Percentiles rank a stretch among this genome's conserved stretches.
phyloP scores from a whole-genome alignment of 495 filamentous ascomycete species.

The Elasticomyces elasticus region DNA sequence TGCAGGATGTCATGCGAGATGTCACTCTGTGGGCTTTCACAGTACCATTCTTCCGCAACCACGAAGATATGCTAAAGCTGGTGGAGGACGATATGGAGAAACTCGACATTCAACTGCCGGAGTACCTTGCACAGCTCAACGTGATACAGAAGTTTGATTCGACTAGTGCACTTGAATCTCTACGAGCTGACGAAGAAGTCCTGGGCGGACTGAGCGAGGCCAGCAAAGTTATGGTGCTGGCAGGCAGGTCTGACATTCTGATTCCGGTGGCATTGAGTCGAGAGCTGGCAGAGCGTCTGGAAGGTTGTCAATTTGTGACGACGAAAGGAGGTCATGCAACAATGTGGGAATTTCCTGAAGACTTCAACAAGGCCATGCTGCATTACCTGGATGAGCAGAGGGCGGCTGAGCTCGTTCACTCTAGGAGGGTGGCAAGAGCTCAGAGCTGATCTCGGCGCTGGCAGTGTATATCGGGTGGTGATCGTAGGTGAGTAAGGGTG shows the following conservation, averaged over 20 bases:
- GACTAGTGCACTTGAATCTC: conserved; percentile 2
- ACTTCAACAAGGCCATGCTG: conserved; percentile 17
- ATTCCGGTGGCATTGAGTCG: conserved; percentile 17
- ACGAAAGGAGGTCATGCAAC: conserved; percentile 18
- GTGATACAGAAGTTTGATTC: conserved; percentile 21
- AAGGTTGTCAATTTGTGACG: conserved; percentile 17
- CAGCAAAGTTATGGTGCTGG: conserved; percentile 15
- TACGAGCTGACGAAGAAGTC: conserved; percentile 1
- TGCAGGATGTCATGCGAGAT: conserved; percentile 20
- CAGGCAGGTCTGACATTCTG: conserved; percentile 16
- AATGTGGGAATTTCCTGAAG: conserved; percentile 21
- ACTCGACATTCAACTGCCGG: conserved; percentile 11
- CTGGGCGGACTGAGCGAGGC: conserved; percentile 6
- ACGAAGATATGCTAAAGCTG: conserved; percentile 8
- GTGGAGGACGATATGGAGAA: conserved; percentile 16
- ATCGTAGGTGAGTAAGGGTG: background rate
- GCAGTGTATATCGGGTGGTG: too few species aligned
- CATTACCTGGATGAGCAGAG: conserved; percentile 5
- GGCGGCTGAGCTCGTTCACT: background rate
- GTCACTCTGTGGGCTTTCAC: conserved; percentile 22
- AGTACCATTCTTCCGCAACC: conserved; percentile 14
- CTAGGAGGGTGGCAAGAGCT: background rate
- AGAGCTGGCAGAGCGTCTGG: conserved; percentile 16
- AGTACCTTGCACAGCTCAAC: conserved; percentile 17
- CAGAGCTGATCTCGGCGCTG: too few species aligned